Evolutionary conservation across 2,329 filamentous ascomycete genomes (phyloP), one percentile per base, ranked within the genome.

Genomic region (Xylariaceae sp.): DNA sequence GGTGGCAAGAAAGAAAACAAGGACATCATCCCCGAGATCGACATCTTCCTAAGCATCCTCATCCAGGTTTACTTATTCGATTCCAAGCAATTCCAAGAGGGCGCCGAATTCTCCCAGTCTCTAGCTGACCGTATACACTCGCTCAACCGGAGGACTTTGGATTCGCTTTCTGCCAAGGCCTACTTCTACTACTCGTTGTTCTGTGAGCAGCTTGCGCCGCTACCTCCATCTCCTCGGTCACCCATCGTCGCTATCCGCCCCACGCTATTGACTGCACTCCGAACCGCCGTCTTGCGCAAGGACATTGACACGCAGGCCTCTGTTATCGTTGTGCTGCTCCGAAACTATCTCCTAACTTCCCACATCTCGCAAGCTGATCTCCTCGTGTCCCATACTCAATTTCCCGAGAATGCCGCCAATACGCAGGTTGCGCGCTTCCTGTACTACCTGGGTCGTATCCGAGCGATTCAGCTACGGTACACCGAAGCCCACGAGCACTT

Each of bases 111-210:
- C 77, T 98, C 95, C 26, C 86, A 86, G 65, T 86, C 87, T 67
- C 83, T 99, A 51, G 87, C 92, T 48, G 90, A 94, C 71, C 89
- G 89, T 72, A 88, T 98, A 73, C 92, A 96, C 70, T 83, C 87
- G 50, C 83, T 96, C 73, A 99, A 99, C 81, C 90, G 95, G 62
- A 88, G 95, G 68, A 98, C 95, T 21, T 81, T 99, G 61, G 95
- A 99, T 75, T 92, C 93, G 46, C 86, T 99, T 57, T 91, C 93
- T 57, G 92, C 94, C 64, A 96, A 96, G 76, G 92, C 94, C 62
- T 99, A 97, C 83, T 98, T 97, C 78, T 99, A 99, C 82, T 96
- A 92, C 78, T 92, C 92, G 21, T 82, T 98, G 68, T 98, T 98
- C 81, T 92, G 89, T 78, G 95, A 99, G 82, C 88, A 96, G 75